phyloP scores from a whole-genome alignment of 441 rosid genomes.

The Hypseocharis bilobata region DNA sequence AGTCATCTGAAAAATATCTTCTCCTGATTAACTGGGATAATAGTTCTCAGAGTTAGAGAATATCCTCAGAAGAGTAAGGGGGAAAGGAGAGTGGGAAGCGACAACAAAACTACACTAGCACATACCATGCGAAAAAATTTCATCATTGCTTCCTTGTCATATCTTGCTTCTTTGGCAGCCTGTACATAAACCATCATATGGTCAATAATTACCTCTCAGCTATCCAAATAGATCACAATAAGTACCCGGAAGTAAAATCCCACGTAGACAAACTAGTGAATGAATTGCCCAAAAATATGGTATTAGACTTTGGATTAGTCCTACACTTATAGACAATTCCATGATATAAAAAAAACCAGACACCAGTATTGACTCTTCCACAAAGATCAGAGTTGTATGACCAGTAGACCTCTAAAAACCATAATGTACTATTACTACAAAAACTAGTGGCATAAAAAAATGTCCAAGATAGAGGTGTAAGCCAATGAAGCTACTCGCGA shows the following conservation, averaged over 20 bases:
- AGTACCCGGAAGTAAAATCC: too few species aligned
- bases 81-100: not conserved
- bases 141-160: slow-evolving; percentile 78
- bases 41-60: slow-evolving; percentile 10
- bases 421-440: not conserved
- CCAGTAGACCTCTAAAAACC: too few species aligned
- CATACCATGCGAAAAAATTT: slow-evolving; percentile 74
- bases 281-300: too few species aligned
- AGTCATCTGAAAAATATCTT: slow-evolving; percentile 80
- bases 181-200: slow-evolving; percentile 21
- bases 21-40: slow-evolving; percentile 72
- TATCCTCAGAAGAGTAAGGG: slow-evolving; percentile 5
- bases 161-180: slow-evolving; percentile 96
- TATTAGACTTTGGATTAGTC: too few species aligned
- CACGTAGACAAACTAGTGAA: too few species aligned
- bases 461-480: too few species aligned
- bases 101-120: slow-evolving; percentile 8
- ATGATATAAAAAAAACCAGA: too few species aligned
- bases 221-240: not conserved
- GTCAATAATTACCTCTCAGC: not conserved
- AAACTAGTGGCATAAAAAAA: not conserved
- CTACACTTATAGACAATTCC: too few species aligned
- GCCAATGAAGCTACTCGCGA: too few species aligned
- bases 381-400: too few species aligned
- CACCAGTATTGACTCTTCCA: too few species aligned